A percentile compares a stretch with the other conserved stretches of the same genome.
Evolutionary conservation across 2,329 filamentous ascomycete species (phyloP).

Genomic region (Magnaporthiopsis rhizophila): DNA sequence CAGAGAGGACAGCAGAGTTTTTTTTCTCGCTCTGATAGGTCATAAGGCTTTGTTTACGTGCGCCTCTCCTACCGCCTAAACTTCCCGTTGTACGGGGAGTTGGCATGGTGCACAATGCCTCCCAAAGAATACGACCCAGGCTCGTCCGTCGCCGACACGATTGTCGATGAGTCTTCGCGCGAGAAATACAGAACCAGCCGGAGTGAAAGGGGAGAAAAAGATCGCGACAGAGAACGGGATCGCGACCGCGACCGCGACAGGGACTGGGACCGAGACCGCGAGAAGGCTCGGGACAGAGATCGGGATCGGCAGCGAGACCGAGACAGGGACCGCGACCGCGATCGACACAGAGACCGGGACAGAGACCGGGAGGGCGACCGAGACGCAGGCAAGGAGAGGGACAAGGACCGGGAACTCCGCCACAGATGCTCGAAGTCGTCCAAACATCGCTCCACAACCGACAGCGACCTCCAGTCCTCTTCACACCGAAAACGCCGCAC

Average conservation of each 20-base stretch:
- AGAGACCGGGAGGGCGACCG: slow-evolving; percentile 16
- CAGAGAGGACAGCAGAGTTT: not conserved
- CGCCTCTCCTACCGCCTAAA: not conserved
- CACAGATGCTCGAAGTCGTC: slow-evolving; percentile 33
- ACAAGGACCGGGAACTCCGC: slow-evolving; percentile 25
- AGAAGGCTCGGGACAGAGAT: slow-evolving; percentile 22
- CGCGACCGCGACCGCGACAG: slow-evolving; percentile 23
- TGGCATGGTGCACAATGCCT: slow-evolving; percentile 21
- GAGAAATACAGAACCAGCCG: slow-evolving; percentile 25
- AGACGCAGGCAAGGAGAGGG: slow-evolving; percentile 22
- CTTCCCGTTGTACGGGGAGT: slow-evolving; percentile 1
- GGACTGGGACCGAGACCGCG: slow-evolving; percentile 16
- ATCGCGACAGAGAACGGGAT: slow-evolving; percentile 9
- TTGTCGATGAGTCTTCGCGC: slow-evolving; percentile 25
- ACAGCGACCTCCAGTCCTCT: slow-evolving; percentile 32
- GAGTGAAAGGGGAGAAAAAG: slow-evolving; percentile 16
- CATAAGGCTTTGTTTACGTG: not conserved
- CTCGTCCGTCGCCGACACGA: slow-evolving; percentile 25
- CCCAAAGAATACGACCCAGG: slow-evolving; percentile 15
- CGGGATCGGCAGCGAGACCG: slow-evolving; percentile 16
- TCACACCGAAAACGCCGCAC: slow-evolving; percentile 25
- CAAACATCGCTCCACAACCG: slow-evolving; percentile 27
- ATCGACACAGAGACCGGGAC: slow-evolving; percentile 16
- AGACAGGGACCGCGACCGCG: slow-evolving; percentile 12
- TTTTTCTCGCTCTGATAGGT: not conserved